These are phyloP conservation scores for Trichoderma lentiforme DNA, from an alignment of 2,329 filamentous ascomycete species.

Conservation along the genomic window DNA sequence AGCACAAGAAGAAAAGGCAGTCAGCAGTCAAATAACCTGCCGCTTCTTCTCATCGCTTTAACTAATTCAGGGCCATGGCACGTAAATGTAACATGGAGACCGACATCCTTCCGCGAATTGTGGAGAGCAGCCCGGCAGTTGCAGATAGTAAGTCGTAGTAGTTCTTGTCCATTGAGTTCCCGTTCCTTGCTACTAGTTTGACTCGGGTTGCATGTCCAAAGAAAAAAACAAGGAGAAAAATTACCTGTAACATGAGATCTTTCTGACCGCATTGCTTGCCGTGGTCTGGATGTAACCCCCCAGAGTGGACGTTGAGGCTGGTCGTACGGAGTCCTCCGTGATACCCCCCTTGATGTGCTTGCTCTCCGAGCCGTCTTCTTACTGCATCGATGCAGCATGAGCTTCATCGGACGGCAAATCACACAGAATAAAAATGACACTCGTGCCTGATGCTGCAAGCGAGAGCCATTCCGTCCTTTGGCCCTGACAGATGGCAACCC, in stretches of 20 bases:
- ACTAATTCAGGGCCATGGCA: background rate
- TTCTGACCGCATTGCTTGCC: slow-evolving; percentile 4
- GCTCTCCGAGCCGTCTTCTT: background rate
- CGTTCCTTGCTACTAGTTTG: background rate
- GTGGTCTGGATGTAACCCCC: background rate
- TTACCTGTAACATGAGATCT: background rate
- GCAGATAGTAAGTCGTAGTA: background rate
- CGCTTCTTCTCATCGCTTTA: background rate
- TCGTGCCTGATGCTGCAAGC: background rate
- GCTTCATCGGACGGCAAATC: slow-evolving; percentile 1
- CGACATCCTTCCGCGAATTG: background rate
- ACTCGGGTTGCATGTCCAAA: background rate
- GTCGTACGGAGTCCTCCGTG: background rate
- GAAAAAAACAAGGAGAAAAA: background rate
- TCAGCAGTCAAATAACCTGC: background rate
- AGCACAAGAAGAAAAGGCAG: background rate
- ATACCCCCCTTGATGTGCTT: background rate
- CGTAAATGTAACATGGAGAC: background rate
- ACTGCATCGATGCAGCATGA: background rate
- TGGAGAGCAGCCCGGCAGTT: slow-evolving; percentile 9
- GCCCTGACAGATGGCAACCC: background rate
- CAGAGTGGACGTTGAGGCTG: background rate
- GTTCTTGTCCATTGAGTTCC: background rate
- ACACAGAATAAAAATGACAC: background rate
- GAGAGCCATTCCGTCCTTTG: background rate